phyloP scores from a whole-genome alignment of 176 grass and related monocot species.

The Neostapfia colusana region DNA sequence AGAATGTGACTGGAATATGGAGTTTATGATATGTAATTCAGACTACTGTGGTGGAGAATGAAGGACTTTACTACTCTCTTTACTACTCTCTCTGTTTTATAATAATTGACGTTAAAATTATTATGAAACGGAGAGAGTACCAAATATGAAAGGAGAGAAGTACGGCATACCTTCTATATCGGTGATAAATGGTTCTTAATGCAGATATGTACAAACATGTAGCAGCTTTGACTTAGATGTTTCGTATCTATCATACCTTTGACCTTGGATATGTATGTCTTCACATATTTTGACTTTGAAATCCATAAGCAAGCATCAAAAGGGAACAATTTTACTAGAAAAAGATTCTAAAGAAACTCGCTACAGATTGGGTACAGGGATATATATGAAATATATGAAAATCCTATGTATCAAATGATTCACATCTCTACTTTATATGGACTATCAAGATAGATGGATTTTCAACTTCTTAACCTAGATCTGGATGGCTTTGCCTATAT shows the following conservation, averaged over 20 bases:
- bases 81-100: too few species aligned
- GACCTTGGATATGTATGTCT: not conserved
- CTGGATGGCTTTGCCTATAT: not conserved
- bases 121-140: not conserved
- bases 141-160: not conserved
- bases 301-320: not conserved
- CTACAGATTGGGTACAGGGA: too few species aligned
- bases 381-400: not conserved
- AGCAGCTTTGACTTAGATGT: not conserved
- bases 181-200: not conserved
- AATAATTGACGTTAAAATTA: too few species aligned
- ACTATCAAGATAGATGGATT: not conserved
- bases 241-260: not conserved
- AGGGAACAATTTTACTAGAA: not conserved
- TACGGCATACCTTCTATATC: not conserved
- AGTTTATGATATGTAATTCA: constrained; percentile 72
- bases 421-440: not conserved
- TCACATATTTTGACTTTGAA: not conserved
- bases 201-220: too few species aligned
- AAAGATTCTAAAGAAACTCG: too few species aligned
- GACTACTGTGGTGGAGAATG: constrained; percentile 90
- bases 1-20: constrained; percentile 69
- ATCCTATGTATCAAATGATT: not conserved
- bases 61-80: constrained; percentile 23
- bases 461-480: not conserved